Base-by-base conservation (phyloP, 2,329 filamentous ascomycete species). In the Moelleriella libera region DNA sequence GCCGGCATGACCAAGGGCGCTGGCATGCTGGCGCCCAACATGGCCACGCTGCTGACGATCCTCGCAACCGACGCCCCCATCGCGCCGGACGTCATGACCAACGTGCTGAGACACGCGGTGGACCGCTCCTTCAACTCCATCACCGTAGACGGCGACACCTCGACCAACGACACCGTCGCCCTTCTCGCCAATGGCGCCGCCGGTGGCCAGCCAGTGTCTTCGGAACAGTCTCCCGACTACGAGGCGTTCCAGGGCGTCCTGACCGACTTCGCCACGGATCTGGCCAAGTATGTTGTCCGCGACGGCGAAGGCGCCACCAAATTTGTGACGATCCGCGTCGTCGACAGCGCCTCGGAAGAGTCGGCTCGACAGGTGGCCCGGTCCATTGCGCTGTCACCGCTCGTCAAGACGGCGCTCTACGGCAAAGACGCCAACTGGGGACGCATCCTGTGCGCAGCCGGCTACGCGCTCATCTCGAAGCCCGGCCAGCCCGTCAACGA, bases 391-490 rank as follows among this genome's bases (percentile, higher is more conserved):
- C 80, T 83, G 45, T 95, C 88, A 0, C 88, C 92, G 7, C 78
- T 98, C 10, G 92, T 98, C 57, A 98, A 98, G 74, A 98, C 92
- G 0, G 92, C 92, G 0, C 73, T 98, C 41, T 98, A 98, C 65
- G 92, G 92, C 54, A 88, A 88, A 63, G 92, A 98, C 62, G 92
- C 92, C 14, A 98, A 98, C 71, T 98, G 92, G 92, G 92, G 92
- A 34, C 88, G 92, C 47, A 94, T 98, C 52, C 75, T 97, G 30
- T 97, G 92, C 63, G 90, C 92, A 1, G 88, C 89, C 5, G 92
- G 92, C 3, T 97, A 97, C 62, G 72, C 79, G 11, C 67, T 80
- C 44, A 72, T 82, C 51, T 76, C 74, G 2, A 75, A 78, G 54
- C 78, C 76, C 0, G 76, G 74, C 2, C 64, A 71, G 55, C 66